Conservation (phyloP, 306 rosid genomes). For the Ziziphus jujuba region DNA sequence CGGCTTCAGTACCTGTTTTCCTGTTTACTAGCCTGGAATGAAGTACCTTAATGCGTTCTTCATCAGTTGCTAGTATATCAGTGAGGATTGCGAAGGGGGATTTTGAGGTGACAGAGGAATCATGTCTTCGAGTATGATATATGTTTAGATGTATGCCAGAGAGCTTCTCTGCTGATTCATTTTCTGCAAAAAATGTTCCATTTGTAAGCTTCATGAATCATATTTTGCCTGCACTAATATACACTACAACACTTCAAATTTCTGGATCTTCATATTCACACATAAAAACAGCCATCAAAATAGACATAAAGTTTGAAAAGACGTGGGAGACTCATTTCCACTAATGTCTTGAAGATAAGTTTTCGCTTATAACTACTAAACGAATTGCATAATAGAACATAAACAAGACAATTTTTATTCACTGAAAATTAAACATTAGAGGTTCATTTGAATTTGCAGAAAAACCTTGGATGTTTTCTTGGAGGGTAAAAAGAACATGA, state of each 20-base stretch:
- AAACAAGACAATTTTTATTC: neutral
- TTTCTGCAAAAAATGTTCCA: conserved; percentile 35
- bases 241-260: neutral
- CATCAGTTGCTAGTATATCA: conserved; percentile 38
- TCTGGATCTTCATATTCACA: neutral
- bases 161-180: conserved; percentile 29
- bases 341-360: too few relatives aligned
- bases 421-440: too few relatives aligned
- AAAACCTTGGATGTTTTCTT: too few relatives aligned
- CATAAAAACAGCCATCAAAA: too few relatives aligned
- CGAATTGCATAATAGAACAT: neutral
- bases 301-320: too few relatives aligned
- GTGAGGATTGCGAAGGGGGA: conserved; percentile 15
- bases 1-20: neutral
- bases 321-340: too few relatives aligned
- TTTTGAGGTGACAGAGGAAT: conserved; percentile 28
- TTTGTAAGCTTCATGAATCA: neutral
- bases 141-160: conserved; percentile 33
- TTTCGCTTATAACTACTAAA: too few relatives aligned
- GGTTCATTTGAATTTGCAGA: too few relatives aligned
- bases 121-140: conserved; percentile 28
- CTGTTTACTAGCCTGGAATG: conserved; percentile 27
- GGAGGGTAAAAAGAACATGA: neutral
- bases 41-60: conserved; percentile 39
- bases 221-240: neutral